Conservation (phyloP, 202 grass and related monocot genomes). For the Schoenoplectus triqueter region DNA sequence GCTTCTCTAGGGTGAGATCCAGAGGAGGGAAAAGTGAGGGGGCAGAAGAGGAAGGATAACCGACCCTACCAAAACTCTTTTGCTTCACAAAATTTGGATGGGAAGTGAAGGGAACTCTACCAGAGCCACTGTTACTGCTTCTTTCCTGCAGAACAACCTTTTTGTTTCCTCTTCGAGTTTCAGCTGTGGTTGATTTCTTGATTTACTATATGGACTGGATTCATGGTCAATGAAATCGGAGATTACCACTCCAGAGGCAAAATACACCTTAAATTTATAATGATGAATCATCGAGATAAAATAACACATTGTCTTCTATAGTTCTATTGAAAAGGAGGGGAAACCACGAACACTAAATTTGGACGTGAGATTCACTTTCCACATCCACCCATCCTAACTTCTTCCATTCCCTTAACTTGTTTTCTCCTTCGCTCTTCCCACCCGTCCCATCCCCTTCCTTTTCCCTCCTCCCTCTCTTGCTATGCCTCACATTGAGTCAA, state of each 20-base stretch:
- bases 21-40: neutral
- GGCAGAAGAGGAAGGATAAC: neutral
- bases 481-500: neutral
- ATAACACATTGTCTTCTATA: neutral
- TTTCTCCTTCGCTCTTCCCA: neutral
- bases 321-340: too few relatives aligned
- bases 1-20: too few relatives aligned
- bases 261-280: neutral
- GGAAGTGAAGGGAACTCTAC: neutral
- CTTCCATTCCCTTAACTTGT: too few relatives aligned
- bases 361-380: too few relatives aligned
- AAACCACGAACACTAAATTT: too few relatives aligned
- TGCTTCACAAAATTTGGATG: neutral
- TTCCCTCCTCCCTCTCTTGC: neutral
- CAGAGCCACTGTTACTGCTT: neutral
- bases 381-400: too few relatives aligned
- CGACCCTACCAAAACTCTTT: neutral
- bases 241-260: neutral
- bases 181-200: neutral
- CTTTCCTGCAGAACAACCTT: neutral
- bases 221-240: neutral
- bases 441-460: neutral
- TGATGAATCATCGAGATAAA: neutral
- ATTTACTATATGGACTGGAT: neutral
- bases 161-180: neutral